These are phyloP conservation scores for Mycothermus thermophilus DNA, from an alignment of 495 filamentous ascomycete species.

Conservation along the genomic window DNA sequence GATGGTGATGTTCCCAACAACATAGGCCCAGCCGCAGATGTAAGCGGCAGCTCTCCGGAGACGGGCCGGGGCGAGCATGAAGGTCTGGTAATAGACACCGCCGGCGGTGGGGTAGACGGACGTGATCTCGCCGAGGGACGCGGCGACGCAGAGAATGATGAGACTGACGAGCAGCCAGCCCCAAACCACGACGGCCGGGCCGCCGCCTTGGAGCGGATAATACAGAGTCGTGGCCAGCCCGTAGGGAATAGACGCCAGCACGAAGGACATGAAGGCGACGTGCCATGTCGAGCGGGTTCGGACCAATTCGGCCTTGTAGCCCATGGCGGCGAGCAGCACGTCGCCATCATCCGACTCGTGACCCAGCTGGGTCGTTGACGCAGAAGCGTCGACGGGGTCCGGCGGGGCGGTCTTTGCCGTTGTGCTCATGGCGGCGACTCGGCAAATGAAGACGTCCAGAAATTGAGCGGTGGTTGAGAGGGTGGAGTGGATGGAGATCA, in stretches of 20 bases:
- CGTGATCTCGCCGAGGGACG: slow-evolving; percentile 42
- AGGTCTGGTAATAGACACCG: slow-evolving; percentile 44
- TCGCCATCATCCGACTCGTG: slow-evolving; percentile 23
- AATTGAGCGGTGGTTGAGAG: no score
- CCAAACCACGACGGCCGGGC: slow-evolving; percentile 54
- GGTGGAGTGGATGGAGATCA: no score
- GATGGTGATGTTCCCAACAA: slow-evolving; percentile 57
- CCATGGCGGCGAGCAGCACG: slow-evolving; percentile 35
- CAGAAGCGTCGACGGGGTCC: not conserved
- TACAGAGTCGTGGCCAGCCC: slow-evolving; percentile 57
- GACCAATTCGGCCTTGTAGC: slow-evolving; percentile 38
- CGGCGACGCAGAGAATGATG: slow-evolving; percentile 39
- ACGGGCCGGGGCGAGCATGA: slow-evolving; percentile 33
- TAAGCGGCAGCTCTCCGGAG: slow-evolving; percentile 41
- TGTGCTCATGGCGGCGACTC: no score
- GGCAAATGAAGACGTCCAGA: no score
- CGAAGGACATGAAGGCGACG: slow-evolving; percentile 45
- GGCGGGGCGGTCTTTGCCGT: not conserved
- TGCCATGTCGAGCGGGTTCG: slow-evolving; percentile 41
- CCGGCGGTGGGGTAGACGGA: slow-evolving; percentile 43
- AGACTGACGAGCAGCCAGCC: slow-evolving; percentile 37
- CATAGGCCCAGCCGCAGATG: slow-evolving; percentile 53
- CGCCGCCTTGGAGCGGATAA: slow-evolving; percentile 52
- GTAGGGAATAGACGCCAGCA: slow-evolving; percentile 44
- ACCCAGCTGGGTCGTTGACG: not conserved